These are phyloP conservation scores for Xylaria sp. DNA, from an alignment of 495 filamentous ascomycete species.

Conservation along the genomic window DNA sequence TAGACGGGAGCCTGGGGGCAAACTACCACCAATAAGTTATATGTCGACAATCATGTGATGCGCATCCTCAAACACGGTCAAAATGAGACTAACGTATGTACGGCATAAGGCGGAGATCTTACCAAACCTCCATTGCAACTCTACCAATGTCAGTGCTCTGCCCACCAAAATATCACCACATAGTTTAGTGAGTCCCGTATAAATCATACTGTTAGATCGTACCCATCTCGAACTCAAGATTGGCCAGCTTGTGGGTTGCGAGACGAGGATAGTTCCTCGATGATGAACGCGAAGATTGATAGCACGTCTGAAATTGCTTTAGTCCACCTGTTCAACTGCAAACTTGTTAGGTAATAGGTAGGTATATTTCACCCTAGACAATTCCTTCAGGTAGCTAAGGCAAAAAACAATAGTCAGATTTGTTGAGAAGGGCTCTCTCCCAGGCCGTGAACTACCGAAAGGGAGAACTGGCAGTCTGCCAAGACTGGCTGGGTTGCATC, in stretches of 20 bases:
- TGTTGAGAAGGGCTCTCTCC: neutral
- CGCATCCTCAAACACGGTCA: slow-evolving; percentile 27
- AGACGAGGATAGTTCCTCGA: neutral
- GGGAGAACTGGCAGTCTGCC: slow-evolving; percentile 10
- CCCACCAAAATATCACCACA: neutral
- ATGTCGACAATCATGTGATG: slow-evolving; percentile 25
- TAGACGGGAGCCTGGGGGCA: slow-evolving; percentile 31
- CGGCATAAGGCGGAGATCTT: neutral
- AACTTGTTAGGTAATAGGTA: neutral
- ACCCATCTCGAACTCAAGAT: neutral
- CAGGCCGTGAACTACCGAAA: slow-evolving; percentile 24
- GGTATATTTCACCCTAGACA: neutral
- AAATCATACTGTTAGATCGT: neutral
- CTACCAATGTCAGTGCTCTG: slow-evolving; percentile 11
- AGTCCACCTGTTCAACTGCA: neutral
- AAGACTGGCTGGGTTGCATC: slow-evolving; percentile 24
- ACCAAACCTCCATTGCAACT: neutral
- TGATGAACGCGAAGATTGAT: neutral
- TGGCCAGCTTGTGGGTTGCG: neutral
- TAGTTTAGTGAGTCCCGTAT: neutral
- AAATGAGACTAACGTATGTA: slow-evolving; percentile 28
- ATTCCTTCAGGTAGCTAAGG: neutral
- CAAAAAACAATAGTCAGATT: neutral
- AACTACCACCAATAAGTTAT: slow-evolving; percentile 28
- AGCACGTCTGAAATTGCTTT: neutral